These are phyloP conservation scores for Pestalotiopsis sp. DNA, from an alignment of 2,329 filamentous ascomycete species.

Conservation along the genomic window DNA sequence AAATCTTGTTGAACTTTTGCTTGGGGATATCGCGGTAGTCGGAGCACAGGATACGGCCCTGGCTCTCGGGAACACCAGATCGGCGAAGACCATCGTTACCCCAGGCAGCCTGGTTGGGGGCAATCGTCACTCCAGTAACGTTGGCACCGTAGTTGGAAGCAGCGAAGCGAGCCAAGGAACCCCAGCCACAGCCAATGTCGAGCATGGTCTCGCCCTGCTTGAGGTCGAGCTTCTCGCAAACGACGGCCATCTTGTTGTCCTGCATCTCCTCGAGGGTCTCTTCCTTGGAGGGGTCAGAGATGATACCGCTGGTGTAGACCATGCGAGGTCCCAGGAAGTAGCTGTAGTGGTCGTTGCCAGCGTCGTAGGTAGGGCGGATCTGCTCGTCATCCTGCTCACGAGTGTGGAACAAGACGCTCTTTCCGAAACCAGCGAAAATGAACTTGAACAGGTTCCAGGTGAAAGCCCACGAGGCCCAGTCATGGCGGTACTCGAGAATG, in stretches of 20 bases:
- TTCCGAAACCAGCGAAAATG: conserved; percentile 81
- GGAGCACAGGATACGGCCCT: conserved; percentile 87
- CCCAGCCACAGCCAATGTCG: conserved; percentile 95
- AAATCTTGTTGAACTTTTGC: conserved; percentile 81
- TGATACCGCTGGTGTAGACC: conserved; percentile 94
- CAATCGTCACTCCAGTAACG: conserved; percentile 86
- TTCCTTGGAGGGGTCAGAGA: conserved; percentile 81
- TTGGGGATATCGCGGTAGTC: conserved; percentile 86
- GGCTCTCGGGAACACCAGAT: conserved; percentile 77
- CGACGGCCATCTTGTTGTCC: conserved; percentile 92
- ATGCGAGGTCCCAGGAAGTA: conserved; percentile 97
- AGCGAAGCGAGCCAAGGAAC: conserved; percentile 87
- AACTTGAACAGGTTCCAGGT: conserved; percentile 80
- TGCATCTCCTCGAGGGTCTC: conserved; percentile 91
- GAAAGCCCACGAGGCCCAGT: conserved; percentile 92
- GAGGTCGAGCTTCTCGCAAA: conserved; percentile 90
- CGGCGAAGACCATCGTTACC: conserved; percentile 84
- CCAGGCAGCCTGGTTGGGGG: conserved; percentile 92
- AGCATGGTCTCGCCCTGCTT: conserved; percentile 80
- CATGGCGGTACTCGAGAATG: conserved; percentile 86
- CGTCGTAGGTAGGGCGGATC: conserved; percentile 93
- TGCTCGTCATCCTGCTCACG: conserved; percentile 93
- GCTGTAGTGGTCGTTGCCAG: conserved; percentile 93
- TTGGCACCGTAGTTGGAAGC: conserved; percentile 84
- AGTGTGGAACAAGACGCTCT: conserved; percentile 74